These are phyloP conservation scores for Coemansia sp. DNA, from an alignment of 192 early-diverging fungal genomes.

Conservation along the genomic window DNA sequence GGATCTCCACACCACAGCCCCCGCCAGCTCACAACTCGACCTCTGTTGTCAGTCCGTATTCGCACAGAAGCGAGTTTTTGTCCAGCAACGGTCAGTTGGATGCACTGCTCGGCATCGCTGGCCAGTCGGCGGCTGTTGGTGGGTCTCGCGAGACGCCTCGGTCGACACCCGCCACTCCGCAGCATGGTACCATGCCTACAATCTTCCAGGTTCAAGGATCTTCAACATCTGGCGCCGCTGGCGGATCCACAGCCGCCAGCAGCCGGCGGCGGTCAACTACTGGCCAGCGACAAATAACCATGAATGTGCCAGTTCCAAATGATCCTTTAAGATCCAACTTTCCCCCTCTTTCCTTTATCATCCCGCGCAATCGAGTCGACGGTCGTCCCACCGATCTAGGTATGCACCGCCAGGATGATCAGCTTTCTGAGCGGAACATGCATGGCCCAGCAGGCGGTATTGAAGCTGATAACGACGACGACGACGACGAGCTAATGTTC, in stretches of 20 bases:
- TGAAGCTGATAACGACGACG: constrained; percentile 4
- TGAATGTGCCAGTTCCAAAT: background rate
- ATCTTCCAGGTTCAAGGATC: too few species aligned
- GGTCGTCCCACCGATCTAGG: background rate
- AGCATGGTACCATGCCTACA: too few species aligned
- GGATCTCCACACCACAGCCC: constrained; percentile 29
- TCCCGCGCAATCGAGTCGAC: constrained; percentile 41
- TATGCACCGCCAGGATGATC: background rate
- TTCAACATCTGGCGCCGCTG: background rate
- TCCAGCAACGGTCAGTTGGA: constrained; percentile 24
- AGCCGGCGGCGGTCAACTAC: background rate
- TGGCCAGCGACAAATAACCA: background rate
- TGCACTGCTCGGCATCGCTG: constrained; percentile 28
- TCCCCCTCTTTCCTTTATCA: constrained; percentile 50
- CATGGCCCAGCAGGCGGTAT: background rate
- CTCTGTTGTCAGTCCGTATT: constrained; percentile 14
- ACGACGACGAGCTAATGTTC: constrained; percentile 54
- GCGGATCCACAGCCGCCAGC: background rate
- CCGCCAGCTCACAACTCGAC: background rate
- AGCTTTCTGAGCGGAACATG: background rate
- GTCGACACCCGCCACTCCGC: background rate
- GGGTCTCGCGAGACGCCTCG: background rate
- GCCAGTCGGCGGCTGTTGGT: constrained; percentile 3
- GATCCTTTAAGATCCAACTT: constrained; percentile 45
- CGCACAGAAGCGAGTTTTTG: constrained; percentile 39